Conservation (phyloP, 768 basidiomycete genomes). For the Boletus barrowsii region DNA sequence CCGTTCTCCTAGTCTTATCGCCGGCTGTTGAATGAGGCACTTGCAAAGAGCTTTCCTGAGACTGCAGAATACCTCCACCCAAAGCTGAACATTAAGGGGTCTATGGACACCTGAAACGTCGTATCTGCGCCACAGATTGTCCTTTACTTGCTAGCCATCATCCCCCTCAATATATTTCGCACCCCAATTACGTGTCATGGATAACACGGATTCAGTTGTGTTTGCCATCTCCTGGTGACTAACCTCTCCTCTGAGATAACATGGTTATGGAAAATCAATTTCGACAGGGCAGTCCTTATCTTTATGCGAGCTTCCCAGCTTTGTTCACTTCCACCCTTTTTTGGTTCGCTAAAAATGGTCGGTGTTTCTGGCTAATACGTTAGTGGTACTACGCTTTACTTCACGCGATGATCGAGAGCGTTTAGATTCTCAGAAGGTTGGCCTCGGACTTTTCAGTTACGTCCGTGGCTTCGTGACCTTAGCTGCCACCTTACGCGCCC, state of each 20-base stretch:
- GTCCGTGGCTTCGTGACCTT: slow-evolving; percentile 32
- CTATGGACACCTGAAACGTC: slow-evolving; percentile 1
- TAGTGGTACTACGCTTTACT: slow-evolving; percentile 11
- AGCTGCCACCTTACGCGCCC: slow-evolving; percentile 16
- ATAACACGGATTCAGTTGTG: background rate
- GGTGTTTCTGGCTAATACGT: slow-evolving; percentile 15
- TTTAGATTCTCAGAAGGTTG: slow-evolving; percentile 29
- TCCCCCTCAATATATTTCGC: background rate
- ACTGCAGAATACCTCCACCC: slow-evolving; percentile 26
- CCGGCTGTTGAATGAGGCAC: slow-evolving; percentile 61
- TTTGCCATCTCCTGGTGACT: slow-evolving; percentile 4
- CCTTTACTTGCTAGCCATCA: background rate
- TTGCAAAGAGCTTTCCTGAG: slow-evolving; percentile 71
- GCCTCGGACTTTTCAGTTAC: slow-evolving; percentile 35
- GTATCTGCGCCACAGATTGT: background rate
- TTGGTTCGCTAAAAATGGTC: slow-evolving; percentile 17
- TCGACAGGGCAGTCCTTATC: slow-evolving; percentile 18
- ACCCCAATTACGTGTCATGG: slow-evolving; percentile 8
- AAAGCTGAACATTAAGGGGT: slow-evolving; percentile 6
- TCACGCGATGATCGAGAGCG: slow-evolving; percentile 26
- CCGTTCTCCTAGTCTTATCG: slow-evolving; percentile 58
- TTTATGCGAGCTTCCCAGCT: slow-evolving; percentile 13
- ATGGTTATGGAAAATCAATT: slow-evolving; percentile 15
- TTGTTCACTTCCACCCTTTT: slow-evolving; percentile 13
- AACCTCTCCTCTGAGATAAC: slow-evolving; percentile 3